These are phyloP conservation scores for Claviceps pazoutovae DNA, from an alignment of 2,329 filamentous ascomycete species.

Conservation along the genomic window DNA sequence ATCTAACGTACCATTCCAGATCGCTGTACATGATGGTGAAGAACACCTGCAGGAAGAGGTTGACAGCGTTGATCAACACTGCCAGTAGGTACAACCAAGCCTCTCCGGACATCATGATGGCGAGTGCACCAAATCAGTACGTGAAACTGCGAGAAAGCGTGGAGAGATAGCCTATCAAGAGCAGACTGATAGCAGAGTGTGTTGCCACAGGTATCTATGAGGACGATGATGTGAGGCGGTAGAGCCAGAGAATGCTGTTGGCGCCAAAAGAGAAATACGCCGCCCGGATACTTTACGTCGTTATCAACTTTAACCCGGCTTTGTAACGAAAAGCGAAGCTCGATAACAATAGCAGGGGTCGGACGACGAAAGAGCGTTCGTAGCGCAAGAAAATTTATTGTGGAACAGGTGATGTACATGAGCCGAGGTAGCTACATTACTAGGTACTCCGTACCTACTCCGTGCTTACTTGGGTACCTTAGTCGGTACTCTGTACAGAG, in stretches of 20 bases:
- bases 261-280: neutral
- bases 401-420: slow-evolving; percentile 1
- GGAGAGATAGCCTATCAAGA: neutral
- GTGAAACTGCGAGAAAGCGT: neutral
- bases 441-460: too few species aligned
- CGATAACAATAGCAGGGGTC: neutral
- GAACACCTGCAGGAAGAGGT: slow-evolving; percentile 98
- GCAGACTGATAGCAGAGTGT: neutral
- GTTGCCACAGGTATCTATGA: neutral
- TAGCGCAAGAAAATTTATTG: slow-evolving; percentile 4
- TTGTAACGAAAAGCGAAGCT: neutral
- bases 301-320: neutral
- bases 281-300: neutral
- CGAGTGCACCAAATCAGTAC: neutral
- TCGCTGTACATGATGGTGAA: slow-evolving; percentile 99
- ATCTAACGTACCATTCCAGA: slow-evolving; percentile 74
- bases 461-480: too few species aligned
- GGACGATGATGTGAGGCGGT: neutral
- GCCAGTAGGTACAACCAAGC: slow-evolving; percentile 96
- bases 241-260: neutral
- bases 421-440: too few species aligned
- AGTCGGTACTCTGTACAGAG: too few species aligned
- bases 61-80: slow-evolving; percentile 99
- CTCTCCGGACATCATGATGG: slow-evolving; percentile 72
- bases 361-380: neutral